Base-by-base conservation (phyloP, 345 rosid species). In the Eutrema heterophyllum region DNA sequence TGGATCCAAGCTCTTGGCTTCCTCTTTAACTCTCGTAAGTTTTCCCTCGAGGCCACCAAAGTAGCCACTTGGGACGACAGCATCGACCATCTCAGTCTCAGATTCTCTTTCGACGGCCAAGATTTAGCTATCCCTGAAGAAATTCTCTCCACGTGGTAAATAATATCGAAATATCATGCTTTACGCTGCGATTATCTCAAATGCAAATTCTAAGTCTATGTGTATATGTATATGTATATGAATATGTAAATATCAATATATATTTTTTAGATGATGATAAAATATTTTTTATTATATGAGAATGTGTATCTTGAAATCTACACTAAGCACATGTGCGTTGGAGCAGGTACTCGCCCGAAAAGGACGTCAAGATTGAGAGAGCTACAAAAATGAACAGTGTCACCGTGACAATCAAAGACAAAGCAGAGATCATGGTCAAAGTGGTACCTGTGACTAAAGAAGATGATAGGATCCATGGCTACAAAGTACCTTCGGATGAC, bases 401-500 rank as follows among this genome's bases (percentile, higher is more conserved):
- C 30, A 18, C 60, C 3, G 73, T 86, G 49, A 79, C 76, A 2
- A 18, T 90, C 0, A 66, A 68, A 16, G 85, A 82, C 12, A 49
- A 75, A 4, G 82, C 74, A 6, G 89, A 85, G 75, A 84, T 88
- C 30, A 77, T 76, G 35, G 70, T 90, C 51, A 85, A 77, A 43
- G 92, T 79, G 3, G 85, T 86, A 36, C 92, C 87, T 2, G 87
- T 88, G 14, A 86, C 84, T 0, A 80, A 82, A 75, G 85, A 90
- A 81, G 88, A 88, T 26, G 82, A 87, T 32, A 82, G 70, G 43
- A 55, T 86, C 43, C 87, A 83, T 55, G 82, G 73, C 62, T 88
- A 86, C 70, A 82, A 81, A 40, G 54, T 86, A n/a, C 87, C 89
- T 15, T 56, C 53, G 1, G 10, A 84, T 38, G 76, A 88, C 73